These are phyloP conservation scores for Garcia nutans DNA, from an alignment of 345 rosid genomes.

Conservation along the genomic window DNA sequence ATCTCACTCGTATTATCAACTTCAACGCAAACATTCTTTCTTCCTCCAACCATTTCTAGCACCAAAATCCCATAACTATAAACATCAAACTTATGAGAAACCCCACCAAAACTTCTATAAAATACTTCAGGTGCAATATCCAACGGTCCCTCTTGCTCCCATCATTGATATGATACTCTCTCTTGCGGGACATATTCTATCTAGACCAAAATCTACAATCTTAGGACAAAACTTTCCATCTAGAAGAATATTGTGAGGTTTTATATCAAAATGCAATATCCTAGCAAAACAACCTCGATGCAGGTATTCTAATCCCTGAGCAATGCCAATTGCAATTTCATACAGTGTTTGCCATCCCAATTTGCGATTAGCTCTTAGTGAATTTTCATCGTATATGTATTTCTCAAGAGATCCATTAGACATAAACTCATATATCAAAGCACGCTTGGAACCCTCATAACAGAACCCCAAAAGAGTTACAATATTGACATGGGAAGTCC, in stretches of 20 bases:
- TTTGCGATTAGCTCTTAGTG: neutral
- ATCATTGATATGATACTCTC: neutral
- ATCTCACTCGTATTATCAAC: neutral
- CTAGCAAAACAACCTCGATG: neutral
- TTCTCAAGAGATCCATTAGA: conserved; percentile 8
- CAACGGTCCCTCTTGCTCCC: neutral
- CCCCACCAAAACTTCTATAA: neutral
- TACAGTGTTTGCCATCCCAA: neutral
- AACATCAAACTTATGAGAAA: neutral
- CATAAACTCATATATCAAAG: neutral
- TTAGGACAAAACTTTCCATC: neutral
- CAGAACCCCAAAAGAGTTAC: conserved; percentile 5
- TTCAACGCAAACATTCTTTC: neutral
- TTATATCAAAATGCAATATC: conserved; percentile 9
- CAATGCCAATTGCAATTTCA: neutral
- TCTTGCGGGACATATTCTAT: neutral
- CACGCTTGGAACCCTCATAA: neutral
- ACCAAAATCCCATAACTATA: neutral
- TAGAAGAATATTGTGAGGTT: conserved; percentile 4
- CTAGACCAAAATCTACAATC: conserved; percentile 6
- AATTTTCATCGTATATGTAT: neutral
- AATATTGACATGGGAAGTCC: no score
- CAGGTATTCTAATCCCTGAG: conserved; percentile 2
- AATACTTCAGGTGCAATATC: conserved; percentile 7
- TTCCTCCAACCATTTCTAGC: conserved; percentile 5